A percentile compares a stretch with the other conserved stretches of the same genome.
phyloP scores from a whole-genome alignment of 306 rosid species.

The Rosa persica region DNA sequence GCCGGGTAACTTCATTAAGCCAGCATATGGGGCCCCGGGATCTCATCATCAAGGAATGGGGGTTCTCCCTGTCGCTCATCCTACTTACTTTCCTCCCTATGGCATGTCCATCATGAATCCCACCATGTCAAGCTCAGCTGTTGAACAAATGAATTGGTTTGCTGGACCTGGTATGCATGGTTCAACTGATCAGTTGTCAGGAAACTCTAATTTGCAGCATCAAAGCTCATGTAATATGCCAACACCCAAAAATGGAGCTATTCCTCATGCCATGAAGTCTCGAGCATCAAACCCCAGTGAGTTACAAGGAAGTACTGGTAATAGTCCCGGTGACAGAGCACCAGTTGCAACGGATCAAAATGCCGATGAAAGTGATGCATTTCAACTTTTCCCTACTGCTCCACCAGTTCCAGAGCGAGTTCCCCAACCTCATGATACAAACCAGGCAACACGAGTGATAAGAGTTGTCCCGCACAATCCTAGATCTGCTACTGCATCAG shows the following conservation, averaged over 20 bases:
- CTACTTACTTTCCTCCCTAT: slow-evolving; percentile 63
- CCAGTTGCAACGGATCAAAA: slow-evolving; percentile 23
- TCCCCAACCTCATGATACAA: slow-evolving; percentile 43
- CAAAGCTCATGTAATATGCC: slow-evolving; percentile 48
- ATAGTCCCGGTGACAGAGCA: slow-evolving; percentile 55
- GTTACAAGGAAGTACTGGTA: slow-evolving; percentile 62
- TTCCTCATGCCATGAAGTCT: slow-evolving; percentile 32
- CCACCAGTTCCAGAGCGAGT: slow-evolving; percentile 42
- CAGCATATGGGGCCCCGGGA: slow-evolving; percentile 58
- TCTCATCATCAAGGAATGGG: slow-evolving; percentile 56
- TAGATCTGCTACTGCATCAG: slow-evolving; percentile 82
- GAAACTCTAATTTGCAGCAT: slow-evolving; percentile 37
- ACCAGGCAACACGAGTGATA: slow-evolving; percentile 56
- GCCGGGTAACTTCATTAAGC: slow-evolving; percentile 49
- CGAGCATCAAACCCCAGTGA: slow-evolving; percentile 52
- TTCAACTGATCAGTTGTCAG: slow-evolving; percentile 30
- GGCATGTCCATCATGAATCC: slow-evolving; percentile 62
- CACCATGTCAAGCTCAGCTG: slow-evolving; percentile 50
- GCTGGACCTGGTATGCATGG: slow-evolving; percentile 34
- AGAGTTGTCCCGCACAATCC: slow-evolving; percentile 91
- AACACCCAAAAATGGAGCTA: slow-evolving; percentile 34
- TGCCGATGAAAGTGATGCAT: slow-evolving; percentile 53
- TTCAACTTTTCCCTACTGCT: slow-evolving; percentile 48
- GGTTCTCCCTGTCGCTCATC: slow-evolving; percentile 43
- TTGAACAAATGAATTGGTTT: slow-evolving; percentile 53